Base-by-base conservation (phyloP, 1,284 basidiomycete species). In the Irpex lacteus region DNA sequence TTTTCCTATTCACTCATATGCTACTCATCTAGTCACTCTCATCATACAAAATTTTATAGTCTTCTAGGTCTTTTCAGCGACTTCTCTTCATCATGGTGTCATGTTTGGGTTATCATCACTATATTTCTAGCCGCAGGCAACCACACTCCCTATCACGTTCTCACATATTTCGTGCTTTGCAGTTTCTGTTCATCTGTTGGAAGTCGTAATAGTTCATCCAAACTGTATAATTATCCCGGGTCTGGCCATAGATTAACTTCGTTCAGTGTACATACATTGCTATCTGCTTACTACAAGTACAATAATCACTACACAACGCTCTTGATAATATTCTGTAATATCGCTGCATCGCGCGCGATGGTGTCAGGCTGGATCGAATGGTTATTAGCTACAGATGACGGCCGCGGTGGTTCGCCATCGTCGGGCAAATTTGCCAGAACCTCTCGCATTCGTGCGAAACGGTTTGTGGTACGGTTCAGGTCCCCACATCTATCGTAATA, bases 381-480 rank as follows among this genome's bases (percentile, higher is more conserved):
- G 19, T 19, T 53, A 19, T 19, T 19, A 13, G 13, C 8, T 56
- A 18, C 34, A 36, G 32, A 19, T 9, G 50, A 21, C 50, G 18
- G 18, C 26, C 3, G 9, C 7, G 18, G 36, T n/a, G 57, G 15
- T 19, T 38, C 34, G 13, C 71, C 69, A 5, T 75, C 74, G 47
- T 78, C 76, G 40, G 70, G 57, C 37, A 78, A 57, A 7, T 75
- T 78, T n/a, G 75, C 72, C 21, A 90, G 74, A 50, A 84, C 70
- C 61, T 84, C 78, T 47, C 90, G 81, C 87, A 91, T 89, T 68
- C 75, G 82, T 69, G 83, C 82, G 73, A 92, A 92, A 36, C 88
- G 80, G 47, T 68, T 74, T 67, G 81, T 81, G 8, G 90, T 91
- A 53, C 82, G 81, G 47, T 80, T 82, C 81, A 90, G 84, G 68